Percentiles rank a stretch among this genome's conserved stretches.
These are phyloP conservation scores for Zygosaccharomyces gambellarensis DNA, from an alignment of 805 yeast genomes.

Conservation along the genomic window DNA sequence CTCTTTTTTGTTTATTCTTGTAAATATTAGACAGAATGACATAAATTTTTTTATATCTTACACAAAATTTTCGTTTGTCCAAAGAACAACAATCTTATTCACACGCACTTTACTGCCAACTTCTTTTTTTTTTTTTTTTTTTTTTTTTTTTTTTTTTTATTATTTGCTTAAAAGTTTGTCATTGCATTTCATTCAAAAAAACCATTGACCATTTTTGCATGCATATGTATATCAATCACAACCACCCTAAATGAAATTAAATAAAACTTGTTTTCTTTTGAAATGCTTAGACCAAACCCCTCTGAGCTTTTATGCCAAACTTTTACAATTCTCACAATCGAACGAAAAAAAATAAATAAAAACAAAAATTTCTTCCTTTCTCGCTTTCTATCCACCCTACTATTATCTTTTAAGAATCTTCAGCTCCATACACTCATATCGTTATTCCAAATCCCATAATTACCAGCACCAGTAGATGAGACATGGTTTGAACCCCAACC, in stretches of 20 bases:
- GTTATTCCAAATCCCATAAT: constrained; percentile 31
- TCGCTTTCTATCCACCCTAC: not conserved
- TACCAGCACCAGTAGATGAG: constrained; percentile 12
- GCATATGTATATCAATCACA: constrained; percentile 1
- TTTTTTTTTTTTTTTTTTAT: not conserved
- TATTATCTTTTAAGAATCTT: constrained; percentile 1
- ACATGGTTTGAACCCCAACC: constrained; percentile 26
- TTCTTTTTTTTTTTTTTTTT: not conserved
- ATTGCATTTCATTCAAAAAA: not conserved
- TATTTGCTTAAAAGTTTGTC: not conserved
- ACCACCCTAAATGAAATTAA: not conserved
- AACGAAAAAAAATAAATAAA: not conserved
- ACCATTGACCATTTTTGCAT: not conserved
- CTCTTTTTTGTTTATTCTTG: not conserved
- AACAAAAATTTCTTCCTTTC: not conserved
- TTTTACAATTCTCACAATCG: not conserved
- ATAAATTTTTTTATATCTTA: not conserved
- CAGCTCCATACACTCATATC: constrained; percentile 40
- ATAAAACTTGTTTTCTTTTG: not conserved
- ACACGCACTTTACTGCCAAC: not conserved
- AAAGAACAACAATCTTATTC: not conserved
- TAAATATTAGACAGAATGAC: constrained; percentile 1
- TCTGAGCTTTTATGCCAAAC: not conserved
- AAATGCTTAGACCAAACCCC: not conserved
- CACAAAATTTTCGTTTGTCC: not conserved